A percentile compares a stretch with the other conserved stretches of the same genome.
Conservation (phyloP, 345 rosid species). For the Anacardium occidentale region DNA sequence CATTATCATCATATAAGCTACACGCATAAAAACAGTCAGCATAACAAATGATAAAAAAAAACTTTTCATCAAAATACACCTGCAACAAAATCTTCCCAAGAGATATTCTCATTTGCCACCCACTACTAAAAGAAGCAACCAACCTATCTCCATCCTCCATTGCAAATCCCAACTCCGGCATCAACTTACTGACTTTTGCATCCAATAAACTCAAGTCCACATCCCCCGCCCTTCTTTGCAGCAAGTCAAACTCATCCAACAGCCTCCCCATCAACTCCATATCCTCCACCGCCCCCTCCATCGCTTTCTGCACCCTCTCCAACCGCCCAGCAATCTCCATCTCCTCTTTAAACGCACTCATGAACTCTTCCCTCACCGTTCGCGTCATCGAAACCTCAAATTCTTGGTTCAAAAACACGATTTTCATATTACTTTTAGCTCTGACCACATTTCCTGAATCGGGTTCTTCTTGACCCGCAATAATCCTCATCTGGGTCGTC, state of each 20-base stretch:
- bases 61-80: conserved; percentile 40
- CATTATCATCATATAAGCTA: too few species aligned
- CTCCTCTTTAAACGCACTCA: conserved; percentile 82
- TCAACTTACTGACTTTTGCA: conserved; percentile 80
- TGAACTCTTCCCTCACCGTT: conserved; percentile 92
- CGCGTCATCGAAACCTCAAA: conserved; percentile 83
- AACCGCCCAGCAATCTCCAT: conserved; percentile 70
- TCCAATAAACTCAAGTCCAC: conserved; percentile 69
- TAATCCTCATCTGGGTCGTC: conserved; percentile 90
- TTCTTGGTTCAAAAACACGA: conserved; percentile 81
- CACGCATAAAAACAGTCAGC: neutral
- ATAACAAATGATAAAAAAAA: neutral
- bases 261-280: conserved; percentile 94
- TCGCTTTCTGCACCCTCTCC: conserved; percentile 80
- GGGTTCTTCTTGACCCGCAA: conserved; percentile 79
- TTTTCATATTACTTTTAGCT: conserved; percentile 70
- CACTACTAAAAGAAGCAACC: conserved; percentile 92
- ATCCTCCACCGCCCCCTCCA: conserved; percentile 76
- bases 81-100: conserved; percentile 95
- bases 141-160: conserved; percentile 85
- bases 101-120: conserved; percentile 99
- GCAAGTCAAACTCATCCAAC: conserved; percentile 86
- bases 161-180: conserved; percentile 88
- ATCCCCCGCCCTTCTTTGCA: conserved; percentile 82
- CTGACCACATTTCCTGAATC: conserved; percentile 85